Evolutionary conservation across 1,284 basidiomycete species (phyloP).

Genomic region (Mycosarcoma maydis): DNA sequence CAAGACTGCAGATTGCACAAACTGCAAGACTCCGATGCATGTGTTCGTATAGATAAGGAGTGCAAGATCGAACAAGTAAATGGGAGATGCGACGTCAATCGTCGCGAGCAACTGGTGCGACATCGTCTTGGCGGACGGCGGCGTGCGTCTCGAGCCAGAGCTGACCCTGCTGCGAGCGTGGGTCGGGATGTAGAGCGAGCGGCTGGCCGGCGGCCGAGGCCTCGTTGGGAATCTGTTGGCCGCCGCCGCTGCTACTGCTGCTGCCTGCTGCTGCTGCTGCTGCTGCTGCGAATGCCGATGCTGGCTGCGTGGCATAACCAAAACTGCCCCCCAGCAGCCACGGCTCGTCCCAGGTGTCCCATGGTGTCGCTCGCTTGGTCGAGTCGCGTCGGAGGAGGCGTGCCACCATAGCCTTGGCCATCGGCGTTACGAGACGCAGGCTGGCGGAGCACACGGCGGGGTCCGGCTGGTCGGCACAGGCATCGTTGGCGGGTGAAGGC

Average conservation of each 20-base stretch:
- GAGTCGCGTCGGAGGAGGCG: conserved; percentile 61
- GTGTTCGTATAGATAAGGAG: neutral
- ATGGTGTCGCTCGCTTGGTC: conserved; percentile 51
- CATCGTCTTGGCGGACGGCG: conserved; percentile 36
- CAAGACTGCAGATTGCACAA: too few species aligned
- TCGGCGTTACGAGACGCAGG: conserved; percentile 59
- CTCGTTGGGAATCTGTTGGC: conserved; percentile 44
- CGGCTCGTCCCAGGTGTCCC: conserved; percentile 62
- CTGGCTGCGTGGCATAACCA: conserved; percentile 8
- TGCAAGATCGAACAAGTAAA: neutral
- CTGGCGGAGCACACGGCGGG: conserved; percentile 23
- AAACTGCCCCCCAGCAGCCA: conserved; percentile 64
- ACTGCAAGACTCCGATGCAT: too few species aligned
- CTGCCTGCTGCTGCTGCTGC: too few species aligned
- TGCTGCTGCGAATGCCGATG: too few species aligned
- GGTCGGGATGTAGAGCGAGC: conserved; percentile 52
- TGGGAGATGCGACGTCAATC: conserved; percentile 17
- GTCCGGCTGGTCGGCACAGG: conserved; percentile 27
- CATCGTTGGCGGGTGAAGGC: conserved; percentile 67
- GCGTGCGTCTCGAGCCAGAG: conserved; percentile 50
- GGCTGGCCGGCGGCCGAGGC: conserved; percentile 37
- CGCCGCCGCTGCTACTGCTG: neutral
- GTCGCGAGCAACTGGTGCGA: conserved; percentile 36
- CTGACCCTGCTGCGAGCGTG: conserved; percentile 46
- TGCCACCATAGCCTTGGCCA: conserved; percentile 55